Evolutionary conservation across 192 early-diverging fungal genomes (phyloP).

Genomic region (Geranomyces michiganensis): DNA sequence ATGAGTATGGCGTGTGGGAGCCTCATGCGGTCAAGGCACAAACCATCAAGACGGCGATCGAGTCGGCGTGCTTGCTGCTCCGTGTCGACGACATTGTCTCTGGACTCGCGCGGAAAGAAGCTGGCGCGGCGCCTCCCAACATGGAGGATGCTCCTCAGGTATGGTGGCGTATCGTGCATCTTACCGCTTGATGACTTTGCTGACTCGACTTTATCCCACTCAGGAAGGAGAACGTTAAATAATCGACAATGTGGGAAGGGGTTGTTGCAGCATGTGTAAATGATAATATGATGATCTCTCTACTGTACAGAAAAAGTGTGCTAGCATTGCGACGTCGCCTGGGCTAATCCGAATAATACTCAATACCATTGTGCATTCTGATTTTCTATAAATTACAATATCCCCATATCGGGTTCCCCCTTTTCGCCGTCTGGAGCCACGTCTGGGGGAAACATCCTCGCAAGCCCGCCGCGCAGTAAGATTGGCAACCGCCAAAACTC

Average conservation of each 20-base stretch:
- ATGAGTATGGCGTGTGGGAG: slow-evolving; percentile 98
- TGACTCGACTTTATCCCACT: too few relatives aligned
- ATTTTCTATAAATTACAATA: too few relatives aligned
- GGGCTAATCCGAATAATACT: too few relatives aligned
- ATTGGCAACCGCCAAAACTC: slow-evolving; percentile 52
- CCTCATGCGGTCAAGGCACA: slow-evolving; percentile 99
- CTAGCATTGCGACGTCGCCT: too few relatives aligned
- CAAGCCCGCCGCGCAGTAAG: slow-evolving; percentile 56
- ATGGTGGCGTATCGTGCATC: too few relatives aligned
- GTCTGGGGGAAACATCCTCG: slow-evolving; percentile 54
- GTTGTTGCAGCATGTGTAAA: too few relatives aligned
- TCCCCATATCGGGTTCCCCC: neutral
- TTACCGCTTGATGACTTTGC: too few relatives aligned
- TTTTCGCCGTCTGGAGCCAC: slow-evolving; percentile 38
- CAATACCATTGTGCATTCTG: too few relatives aligned
- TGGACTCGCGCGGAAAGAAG: slow-evolving; percentile 68
- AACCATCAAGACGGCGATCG: slow-evolving; percentile 99
- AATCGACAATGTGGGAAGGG: too few relatives aligned
- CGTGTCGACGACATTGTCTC: slow-evolving; percentile 97
- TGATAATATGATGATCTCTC: too few relatives aligned
- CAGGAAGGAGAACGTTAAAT: too few relatives aligned
- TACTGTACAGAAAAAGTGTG: too few relatives aligned
- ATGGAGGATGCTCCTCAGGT: slow-evolving; percentile 11
- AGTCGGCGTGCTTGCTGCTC: slow-evolving; percentile 64
- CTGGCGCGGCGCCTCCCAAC: slow-evolving; percentile 21